phyloP scores from a whole-genome alignment of 2,329 filamentous ascomycete genomes.

The Diaporthe caulivora region DNA sequence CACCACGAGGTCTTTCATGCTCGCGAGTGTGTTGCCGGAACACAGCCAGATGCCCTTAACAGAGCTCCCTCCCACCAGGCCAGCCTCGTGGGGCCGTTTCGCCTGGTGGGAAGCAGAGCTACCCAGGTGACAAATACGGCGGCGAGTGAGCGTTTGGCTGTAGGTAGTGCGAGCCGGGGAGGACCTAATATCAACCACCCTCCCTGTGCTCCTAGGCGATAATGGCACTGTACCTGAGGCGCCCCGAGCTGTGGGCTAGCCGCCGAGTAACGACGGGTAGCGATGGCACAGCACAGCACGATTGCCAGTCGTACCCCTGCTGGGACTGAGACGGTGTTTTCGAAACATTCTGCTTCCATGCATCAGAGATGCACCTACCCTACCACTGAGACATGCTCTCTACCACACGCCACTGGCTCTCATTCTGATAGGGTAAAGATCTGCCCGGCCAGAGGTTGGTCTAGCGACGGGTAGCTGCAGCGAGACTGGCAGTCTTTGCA shows the following conservation, averaged over 20 bases:
- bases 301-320: slow-evolving; percentile 33
- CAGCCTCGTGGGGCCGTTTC: neutral
- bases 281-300: slow-evolving; percentile 27
- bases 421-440: slow-evolving; percentile 55
- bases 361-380: slow-evolving; percentile 63
- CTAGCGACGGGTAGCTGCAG: slow-evolving; percentile 57
- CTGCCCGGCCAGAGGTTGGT: slow-evolving; percentile 50
- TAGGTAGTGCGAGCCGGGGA: neutral
- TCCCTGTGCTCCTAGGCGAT: slow-evolving; percentile 33
- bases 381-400: slow-evolving; percentile 57
- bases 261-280: slow-evolving; percentile 35
- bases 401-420: slow-evolving; percentile 62
- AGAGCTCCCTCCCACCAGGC: neutral
- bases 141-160: neutral
- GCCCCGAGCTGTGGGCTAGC: slow-evolving; percentile 29
- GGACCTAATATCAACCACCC: slow-evolving; percentile 26
- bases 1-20: neutral
- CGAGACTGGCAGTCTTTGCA: slow-evolving; percentile 49
- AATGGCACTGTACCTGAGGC: slow-evolving; percentile 32
- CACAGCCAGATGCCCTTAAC: neutral
- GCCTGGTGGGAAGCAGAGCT: neutral
- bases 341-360: slow-evolving; percentile 52
- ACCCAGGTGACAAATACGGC: neutral
- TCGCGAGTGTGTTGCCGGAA: slow-evolving; percentile 2
- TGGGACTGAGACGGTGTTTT: slow-evolving; percentile 35